Conservation (phyloP, 208 protist genomes). For the Crithidia expoeki region DNA sequence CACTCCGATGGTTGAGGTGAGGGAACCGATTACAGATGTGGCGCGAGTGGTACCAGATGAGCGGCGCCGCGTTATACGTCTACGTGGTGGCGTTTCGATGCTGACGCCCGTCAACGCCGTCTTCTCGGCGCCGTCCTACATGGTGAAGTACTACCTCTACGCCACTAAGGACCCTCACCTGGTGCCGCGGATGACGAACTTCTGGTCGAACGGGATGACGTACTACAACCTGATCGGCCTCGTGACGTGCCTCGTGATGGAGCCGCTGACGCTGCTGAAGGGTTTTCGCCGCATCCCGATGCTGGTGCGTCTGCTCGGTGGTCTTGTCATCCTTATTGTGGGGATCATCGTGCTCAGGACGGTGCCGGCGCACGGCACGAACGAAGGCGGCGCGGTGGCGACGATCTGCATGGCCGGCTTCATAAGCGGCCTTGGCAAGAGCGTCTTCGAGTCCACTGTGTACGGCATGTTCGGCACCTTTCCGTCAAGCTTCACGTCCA, state of each 20-base stretch:
- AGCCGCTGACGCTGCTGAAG: conserved; percentile 56
- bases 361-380: conserved; percentile 50
- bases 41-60: conserved; percentile 26
- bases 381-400: conserved; percentile 42
- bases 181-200: conserved; percentile 36
- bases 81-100: conserved; percentile 70
- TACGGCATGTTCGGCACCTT: conserved; percentile 78
- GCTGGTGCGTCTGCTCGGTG: conserved; percentile 40
- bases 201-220: conserved; percentile 70
- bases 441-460: conserved; percentile 70
- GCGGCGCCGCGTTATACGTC: conserved; percentile 38
- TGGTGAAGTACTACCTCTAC: conserved; percentile 66
- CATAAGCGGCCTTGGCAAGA: conserved; percentile 55
- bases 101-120: conserved; percentile 85
- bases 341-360: conserved; percentile 59
- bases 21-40: neutral
- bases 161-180: conserved; percentile 39
- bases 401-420: conserved; percentile 45
- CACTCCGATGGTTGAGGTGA: neutral
- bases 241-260: conserved; percentile 45
- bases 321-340: conserved; percentile 47
- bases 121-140: conserved; percentile 82
- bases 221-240: conserved; percentile 69
- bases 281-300: conserved; percentile 52
- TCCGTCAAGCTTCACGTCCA: conserved; percentile 55